Evolutionary conservation across 179 eudicot species (phyloP), one percentile per base, ranked within the genome.

Genomic region (Spergularia azorica): DNA sequence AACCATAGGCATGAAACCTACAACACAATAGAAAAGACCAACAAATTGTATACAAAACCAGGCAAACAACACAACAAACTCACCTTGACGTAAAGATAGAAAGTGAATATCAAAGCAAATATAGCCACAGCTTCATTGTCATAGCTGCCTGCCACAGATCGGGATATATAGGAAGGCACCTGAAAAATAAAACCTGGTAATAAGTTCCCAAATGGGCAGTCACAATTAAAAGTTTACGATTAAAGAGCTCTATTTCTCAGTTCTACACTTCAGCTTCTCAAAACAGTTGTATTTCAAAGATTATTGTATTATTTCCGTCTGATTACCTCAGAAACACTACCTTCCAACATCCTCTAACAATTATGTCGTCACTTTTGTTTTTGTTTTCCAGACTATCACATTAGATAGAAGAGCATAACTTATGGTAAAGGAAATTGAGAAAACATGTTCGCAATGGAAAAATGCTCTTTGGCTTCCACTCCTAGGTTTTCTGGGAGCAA

Each of bases 121-220:
- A 95, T 95, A 62, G 99, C 99, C 54, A 95, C 97, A 60, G 94
- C 98, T 88, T 95, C 99, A 84, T 95, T 95, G 81, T 95, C 99
- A 86, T 95, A 95, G 88, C 96, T 86, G 77, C 98, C 89, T 71
- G 98, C 92, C 77, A 92, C 97, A 62, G 97, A 93, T 76, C 97
- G 87, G 59, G 97, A 93, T 79, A 93, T 93, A 82, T 95, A 95
- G 76, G 99, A 95, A 78, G 99, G 99, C 77, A 95, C 99, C 99
- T 95, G 89, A 72, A 80, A 72, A 79, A 51, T 61, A 20, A 50
- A 38, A 38, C 20, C 50, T 61, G 50, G 6, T 39, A 50, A n/a
- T 32, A 65, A 71, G 16, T 32, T 9, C 21, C 8, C 77, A 12
- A 57, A 38, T 14, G 61, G n/a, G 70, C 51, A 51, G 26, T 51